Base-by-base conservation (phyloP, 345 rosid species). In the Salix purpurea region DNA sequence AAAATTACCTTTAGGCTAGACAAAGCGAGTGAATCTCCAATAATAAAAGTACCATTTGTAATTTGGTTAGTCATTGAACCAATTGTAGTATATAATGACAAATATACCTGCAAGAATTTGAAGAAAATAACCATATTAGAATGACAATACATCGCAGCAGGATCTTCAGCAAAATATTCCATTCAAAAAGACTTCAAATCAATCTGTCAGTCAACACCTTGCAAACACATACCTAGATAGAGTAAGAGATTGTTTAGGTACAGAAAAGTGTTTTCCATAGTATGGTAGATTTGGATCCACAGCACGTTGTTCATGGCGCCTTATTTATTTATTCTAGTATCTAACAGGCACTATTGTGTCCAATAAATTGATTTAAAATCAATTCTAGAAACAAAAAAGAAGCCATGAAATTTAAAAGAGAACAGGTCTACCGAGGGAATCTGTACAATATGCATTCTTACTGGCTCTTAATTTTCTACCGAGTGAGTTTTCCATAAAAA, bases 1-100 rank as follows among this genome's bases (percentile, higher is more conserved):
- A 78, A 65, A 48, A 40, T 21, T 86, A 96, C 99, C 97, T 93
- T 93, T 76, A 96, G 84, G 86, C 86, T 92, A 69, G 92, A 92
- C 87, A 96, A 86, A 30, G 86, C 81, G 56, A 93, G 91, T 16
- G 97, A 86, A 74, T 93, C 94, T 48, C 83, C 40, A 36, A 86
- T 74, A 56, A 69, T 79, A 77, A 80, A 48, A 66, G 77, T 77
- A 70, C 84, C 85, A 74, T 81, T 81, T 68, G 71, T 80, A 40
- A 91, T 87, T 68, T 91, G 91, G 81, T 93, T 90, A 65, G 90
- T 89, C 85, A 96, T 86, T n/a, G 88, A 88, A 36, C 83, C 86
- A 75, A 96, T 83, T 44, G 90, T 86, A 62, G 96, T 87, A 77
- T 96, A 91, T 78, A 96, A 78, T 30, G 97, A 91, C 82, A 92